Conservation (phyloP, 192 early-diverging fungal genomes). For the Coemansia sp. region DNA sequence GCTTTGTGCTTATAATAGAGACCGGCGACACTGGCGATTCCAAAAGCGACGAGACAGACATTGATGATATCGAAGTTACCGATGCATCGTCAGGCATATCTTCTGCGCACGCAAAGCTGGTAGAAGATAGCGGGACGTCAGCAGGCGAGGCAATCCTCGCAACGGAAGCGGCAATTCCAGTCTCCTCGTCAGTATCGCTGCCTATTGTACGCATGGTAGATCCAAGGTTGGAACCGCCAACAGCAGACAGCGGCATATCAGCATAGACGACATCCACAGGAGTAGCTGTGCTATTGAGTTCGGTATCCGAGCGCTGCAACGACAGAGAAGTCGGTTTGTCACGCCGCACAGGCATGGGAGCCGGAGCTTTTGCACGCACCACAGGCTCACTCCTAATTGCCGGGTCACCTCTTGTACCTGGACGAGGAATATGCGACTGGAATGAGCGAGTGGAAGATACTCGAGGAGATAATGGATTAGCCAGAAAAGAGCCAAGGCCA, state of each 20-base stretch:
- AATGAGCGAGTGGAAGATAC: neutral
- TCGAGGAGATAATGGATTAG: slow-evolving; percentile 14
- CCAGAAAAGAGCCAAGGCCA: slow-evolving; percentile 32
- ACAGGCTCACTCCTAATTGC: neutral
- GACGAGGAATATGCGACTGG: neutral
- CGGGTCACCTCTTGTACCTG: neutral
- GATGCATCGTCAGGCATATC: slow-evolving; percentile 4
- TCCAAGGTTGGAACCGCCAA: slow-evolving; percentile 4
- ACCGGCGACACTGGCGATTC: neutral
- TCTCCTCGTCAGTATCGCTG: slow-evolving; percentile 38
- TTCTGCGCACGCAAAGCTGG: neutral
- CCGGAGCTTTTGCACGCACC: neutral
- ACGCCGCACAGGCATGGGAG: neutral
- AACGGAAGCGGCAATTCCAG: slow-evolving; percentile 35
- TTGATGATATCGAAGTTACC: slow-evolving; percentile 11
- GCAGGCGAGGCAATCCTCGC: slow-evolving; percentile 6
- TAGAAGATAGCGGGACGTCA: neutral
- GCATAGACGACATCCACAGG: neutral
- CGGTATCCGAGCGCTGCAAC: neutral
- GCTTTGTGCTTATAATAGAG: slow-evolving; percentile 5
- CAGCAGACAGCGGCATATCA: slow-evolving; percentile 10
- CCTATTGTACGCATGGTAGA: neutral
- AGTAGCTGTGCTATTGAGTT: neutral
- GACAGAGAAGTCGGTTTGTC: neutral
- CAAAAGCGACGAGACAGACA: slow-evolving; percentile 8